A percentile compares a stretch with the other conserved stretches of the same genome.
phyloP scores from a whole-genome alignment of 768 basidiomycete genomes.

The Boletus bicolor region DNA sequence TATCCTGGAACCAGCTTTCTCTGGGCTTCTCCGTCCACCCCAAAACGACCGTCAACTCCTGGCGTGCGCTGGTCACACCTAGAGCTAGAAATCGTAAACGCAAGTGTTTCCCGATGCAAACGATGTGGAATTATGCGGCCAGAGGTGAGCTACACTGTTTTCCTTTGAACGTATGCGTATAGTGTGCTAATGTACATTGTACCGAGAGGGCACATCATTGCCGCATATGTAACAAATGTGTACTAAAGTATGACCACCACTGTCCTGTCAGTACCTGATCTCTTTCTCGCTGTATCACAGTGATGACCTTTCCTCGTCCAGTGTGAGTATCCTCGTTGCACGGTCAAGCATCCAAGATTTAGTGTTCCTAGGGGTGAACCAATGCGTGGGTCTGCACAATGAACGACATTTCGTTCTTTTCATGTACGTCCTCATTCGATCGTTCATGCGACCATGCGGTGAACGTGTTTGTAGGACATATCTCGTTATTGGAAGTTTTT shows the following conservation, averaged over 20 bases:
- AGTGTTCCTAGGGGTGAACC: conserved; percentile 75
- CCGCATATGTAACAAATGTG: conserved; percentile 84
- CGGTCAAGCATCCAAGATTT: neutral
- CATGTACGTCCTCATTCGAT: conserved; percentile 53
- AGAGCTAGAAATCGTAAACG: conserved; percentile 49
- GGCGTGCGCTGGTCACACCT: conserved; percentile 50
- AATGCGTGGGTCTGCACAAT: conserved; percentile 94
- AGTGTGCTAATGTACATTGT: conserved; percentile 12
- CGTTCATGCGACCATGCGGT: neutral
- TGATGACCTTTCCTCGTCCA: conserved; percentile 14
- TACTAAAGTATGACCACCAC: conserved; percentile 89
- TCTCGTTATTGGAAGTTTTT: conserved; percentile 68
- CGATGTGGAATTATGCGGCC: conserved; percentile 70
- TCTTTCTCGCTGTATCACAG: neutral
- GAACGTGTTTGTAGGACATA: conserved; percentile 55
- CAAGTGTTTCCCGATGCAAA: conserved; percentile 56
- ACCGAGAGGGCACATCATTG: conserved; percentile 89
- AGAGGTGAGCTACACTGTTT: conserved; percentile 53
- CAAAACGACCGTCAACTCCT: conserved; percentile 23
- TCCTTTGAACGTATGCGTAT: neutral
- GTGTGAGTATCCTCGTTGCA: conserved; percentile 35
- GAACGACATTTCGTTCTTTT: conserved; percentile 96
- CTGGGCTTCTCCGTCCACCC: conserved; percentile 49
- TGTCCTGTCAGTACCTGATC: conserved; percentile 65
- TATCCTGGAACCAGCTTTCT: conserved; percentile 40